Conservation (phyloP, 257 asterid species). For the Orobanche coerulescens region DNA sequence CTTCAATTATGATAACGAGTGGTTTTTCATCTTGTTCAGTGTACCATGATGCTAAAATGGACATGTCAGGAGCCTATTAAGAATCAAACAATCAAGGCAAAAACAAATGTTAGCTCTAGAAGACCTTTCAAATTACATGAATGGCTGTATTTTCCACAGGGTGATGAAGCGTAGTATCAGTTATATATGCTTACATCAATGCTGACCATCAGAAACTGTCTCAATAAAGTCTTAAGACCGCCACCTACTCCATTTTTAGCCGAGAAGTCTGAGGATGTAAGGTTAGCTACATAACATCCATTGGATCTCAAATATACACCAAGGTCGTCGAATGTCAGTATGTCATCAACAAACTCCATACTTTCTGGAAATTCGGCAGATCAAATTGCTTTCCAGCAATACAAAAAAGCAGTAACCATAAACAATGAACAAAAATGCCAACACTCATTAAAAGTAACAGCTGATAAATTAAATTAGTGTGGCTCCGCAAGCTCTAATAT, state of each 20-base stretch:
- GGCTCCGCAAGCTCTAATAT: neutral
- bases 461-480: neutral
- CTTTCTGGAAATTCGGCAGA: conserved; percentile 45
- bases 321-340: conserved; percentile 64
- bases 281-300: conserved; percentile 71
- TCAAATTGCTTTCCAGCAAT: neutral
- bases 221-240: conserved; percentile 63
- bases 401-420: neutral
- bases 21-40: conserved; percentile 59
- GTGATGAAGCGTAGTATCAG: conserved; percentile 1
- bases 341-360: conserved; percentile 82
- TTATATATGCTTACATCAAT: conserved; percentile 52
- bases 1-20: conserved; percentile 70
- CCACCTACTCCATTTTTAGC: conserved; percentile 75
- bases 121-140: neutral
- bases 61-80: conserved; percentile 73
- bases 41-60: conserved; percentile 82
- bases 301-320: conserved; percentile 49
- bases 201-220: conserved; percentile 48
- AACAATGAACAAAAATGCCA: neutral
- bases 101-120: conserved; percentile 15
- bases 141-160: neutral
- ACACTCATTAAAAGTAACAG: conserved; percentile 1
- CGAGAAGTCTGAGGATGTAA: conserved; percentile 71
- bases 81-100: conserved; percentile 18